Evolutionary conservation across 371 early-diverging fungal species (phyloP), one percentile per base, ranked within the genome.

Genomic region (Saksenaea vasiformis): DNA sequence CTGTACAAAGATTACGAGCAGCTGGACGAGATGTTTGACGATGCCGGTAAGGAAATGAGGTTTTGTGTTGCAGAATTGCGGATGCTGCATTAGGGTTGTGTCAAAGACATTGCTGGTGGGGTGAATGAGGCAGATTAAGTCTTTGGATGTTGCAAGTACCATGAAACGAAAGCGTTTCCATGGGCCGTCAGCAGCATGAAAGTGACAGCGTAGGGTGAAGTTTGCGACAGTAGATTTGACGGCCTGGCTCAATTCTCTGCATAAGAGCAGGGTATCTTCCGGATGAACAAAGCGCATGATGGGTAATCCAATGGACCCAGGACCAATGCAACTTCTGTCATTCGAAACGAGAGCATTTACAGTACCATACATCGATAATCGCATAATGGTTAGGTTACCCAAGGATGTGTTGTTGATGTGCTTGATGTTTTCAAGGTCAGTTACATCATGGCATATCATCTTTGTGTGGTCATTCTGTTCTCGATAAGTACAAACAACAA

Each of bases 261-360:
- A 64, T 14, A 64, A 28, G 31, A 38, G 54, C 15, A 58, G 58
- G 13, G 58, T 58, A 24, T 64, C 57, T n/a, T 58, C 58, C 3
- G 65, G 54, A 53, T 64, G 58, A 1, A 57, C 39, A 22, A 64
- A 64, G 51, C 65, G 58, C 65, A 64, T 64, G 24, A 64, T 64
- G 37, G 65, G 59, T 27, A 51, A 47, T 9, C 64, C 64, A 1
- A 26, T 17, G 34, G 44, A 63, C 22, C 19, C 51, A 17, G 11
- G 51, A 2, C 22, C 51, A 22, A 47, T 47, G 19, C 19, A 19
- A 10, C 8, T 47, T 10, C 22, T 22, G 10, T 22, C 51, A 47
- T 47, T 47, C 19, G 51, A 22, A 22, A 19, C n/a, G 11, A 19
- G 22, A 22, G 51, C 51, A 22, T 47, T 22, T 11, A 47, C 8